Percentiles rank a stretch among this genome's conserved stretches.
phyloP scores from a whole-genome alignment of 345 rosid species.

The Euphorbia pulcherrima region DNA sequence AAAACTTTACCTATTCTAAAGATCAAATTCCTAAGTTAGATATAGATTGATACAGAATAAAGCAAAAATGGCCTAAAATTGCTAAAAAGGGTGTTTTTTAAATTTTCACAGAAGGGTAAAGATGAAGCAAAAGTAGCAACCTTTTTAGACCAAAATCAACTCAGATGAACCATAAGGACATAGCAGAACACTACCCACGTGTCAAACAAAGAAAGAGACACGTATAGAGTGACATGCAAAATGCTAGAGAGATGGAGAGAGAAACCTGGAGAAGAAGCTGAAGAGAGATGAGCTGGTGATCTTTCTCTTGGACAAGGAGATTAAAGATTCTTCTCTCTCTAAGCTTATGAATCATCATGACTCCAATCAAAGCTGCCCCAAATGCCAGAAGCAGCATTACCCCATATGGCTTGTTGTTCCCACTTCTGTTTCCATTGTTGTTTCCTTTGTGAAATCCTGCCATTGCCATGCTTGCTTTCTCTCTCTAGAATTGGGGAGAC shows the following conservation, averaged over 20 bases:
- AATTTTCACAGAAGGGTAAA: neutral
- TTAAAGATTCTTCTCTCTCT: slow-evolving; percentile 50
- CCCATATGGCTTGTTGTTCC: slow-evolving; percentile 31
- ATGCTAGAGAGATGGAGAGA: slow-evolving; percentile 6
- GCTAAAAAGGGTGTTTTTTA: neutral
- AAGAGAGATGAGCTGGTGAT: slow-evolving; percentile 39
- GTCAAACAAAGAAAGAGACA: slow-evolving; percentile 21
- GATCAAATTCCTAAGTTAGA: neutral
- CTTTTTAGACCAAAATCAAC: neutral
- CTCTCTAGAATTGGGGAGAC: neutral
- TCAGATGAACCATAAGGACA: neutral
- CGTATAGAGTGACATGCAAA: slow-evolving; percentile 14
- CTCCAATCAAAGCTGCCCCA: slow-evolving; percentile 53
- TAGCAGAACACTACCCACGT: slow-evolving; percentile 14
- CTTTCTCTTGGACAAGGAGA: slow-evolving; percentile 48
- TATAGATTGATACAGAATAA: neutral
- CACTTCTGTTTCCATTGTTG: slow-evolving; percentile 3
- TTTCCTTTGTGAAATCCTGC: slow-evolving; percentile 32
- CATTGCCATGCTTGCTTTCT: slow-evolving; percentile 22
- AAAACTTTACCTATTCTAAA: neutral
- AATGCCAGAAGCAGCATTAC: slow-evolving; percentile 52
- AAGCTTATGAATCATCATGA: slow-evolving; percentile 48
- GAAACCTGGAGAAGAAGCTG: slow-evolving; percentile 56
- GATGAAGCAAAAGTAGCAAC: neutral
- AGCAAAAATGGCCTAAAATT: too few species aligned